A percentile compares a stretch with the other conserved stretches of the same genome.
Conservation (phyloP, 1,284 basidiomycete genomes). For the Leccinum discolor region DNA sequence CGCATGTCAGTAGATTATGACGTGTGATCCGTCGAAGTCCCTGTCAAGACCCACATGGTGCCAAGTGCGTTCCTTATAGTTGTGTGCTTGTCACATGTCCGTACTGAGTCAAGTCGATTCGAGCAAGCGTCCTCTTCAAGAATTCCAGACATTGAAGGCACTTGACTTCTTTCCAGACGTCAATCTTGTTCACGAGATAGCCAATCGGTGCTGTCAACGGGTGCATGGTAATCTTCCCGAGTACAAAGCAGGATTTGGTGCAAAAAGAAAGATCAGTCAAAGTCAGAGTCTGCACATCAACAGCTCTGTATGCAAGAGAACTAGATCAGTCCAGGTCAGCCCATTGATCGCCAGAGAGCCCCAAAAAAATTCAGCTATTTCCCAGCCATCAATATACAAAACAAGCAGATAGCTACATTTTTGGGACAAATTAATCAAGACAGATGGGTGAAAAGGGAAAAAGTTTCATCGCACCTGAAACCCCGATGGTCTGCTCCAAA, state of each 20-base stretch:
- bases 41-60: neutral
- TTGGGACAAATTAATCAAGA: neutral
- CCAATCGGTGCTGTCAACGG: neutral
- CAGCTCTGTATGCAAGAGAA: neutral
- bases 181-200: neutral
- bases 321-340: neutral
- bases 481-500: neutral
- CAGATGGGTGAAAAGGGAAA: neutral
- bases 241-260: neutral
- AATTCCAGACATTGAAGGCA: neutral
- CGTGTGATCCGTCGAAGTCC: neutral
- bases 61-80: neutral
- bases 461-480: neutral
- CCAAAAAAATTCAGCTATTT: neutral
- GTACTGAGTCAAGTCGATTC: neutral
- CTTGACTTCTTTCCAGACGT: neutral
- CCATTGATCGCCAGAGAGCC: neutral
- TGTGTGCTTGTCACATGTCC: neutral
- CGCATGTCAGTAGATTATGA: neutral
- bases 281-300: neutral
- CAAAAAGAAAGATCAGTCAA: neutral
- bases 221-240: neutral
- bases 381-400: neutral
- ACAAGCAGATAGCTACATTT: neutral
- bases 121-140: neutral